These are phyloP conservation scores for Cutaneotrichosporon sp. DNA, from an alignment of 1,284 basidiomycete genomes.

Conservation along the genomic window DNA sequence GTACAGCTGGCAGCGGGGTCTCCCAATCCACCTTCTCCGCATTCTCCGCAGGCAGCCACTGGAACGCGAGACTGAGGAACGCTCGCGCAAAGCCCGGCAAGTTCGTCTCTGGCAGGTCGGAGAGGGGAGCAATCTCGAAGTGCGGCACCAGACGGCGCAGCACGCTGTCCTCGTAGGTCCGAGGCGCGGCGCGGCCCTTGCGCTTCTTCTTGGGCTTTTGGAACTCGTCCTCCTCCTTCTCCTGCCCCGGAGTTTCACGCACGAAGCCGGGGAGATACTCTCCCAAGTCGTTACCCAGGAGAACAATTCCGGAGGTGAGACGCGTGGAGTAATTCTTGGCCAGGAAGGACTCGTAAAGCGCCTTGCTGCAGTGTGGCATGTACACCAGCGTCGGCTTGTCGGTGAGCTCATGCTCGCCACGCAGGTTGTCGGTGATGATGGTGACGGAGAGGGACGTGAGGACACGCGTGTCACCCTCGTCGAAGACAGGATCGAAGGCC, in stretches of 20 bases:
- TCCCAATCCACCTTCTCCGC: slow-evolving; percentile 41
- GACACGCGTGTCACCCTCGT: slow-evolving; percentile 36
- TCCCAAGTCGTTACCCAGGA: slow-evolving; percentile 47
- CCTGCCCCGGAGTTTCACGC: slow-evolving; percentile 5
- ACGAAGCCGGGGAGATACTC: slow-evolving; percentile 43
- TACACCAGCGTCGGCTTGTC: slow-evolving; percentile 38
- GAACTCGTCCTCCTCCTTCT: slow-evolving; percentile 31
- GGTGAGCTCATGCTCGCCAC: slow-evolving; percentile 30
- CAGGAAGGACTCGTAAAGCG: slow-evolving; percentile 45
- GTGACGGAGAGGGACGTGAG: slow-evolving; percentile 28
- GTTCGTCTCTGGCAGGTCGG: slow-evolving; percentile 44
- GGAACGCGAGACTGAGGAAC: slow-evolving; percentile 45
- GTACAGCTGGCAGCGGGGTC: slow-evolving; percentile 37
- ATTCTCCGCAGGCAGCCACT: slow-evolving; percentile 36
- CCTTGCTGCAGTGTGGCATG: slow-evolving; percentile 46
- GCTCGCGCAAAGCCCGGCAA: slow-evolving; percentile 48
- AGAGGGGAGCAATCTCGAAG: slow-evolving; percentile 30
- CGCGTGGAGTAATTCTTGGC: slow-evolving; percentile 32
- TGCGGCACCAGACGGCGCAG: slow-evolving; percentile 45
- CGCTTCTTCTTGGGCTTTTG: slow-evolving; percentile 48
- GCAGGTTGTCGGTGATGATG: slow-evolving; percentile 37
- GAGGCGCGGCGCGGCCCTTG: slow-evolving; percentile 27
- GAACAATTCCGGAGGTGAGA: slow-evolving; percentile 23
- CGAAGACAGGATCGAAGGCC: slow-evolving; percentile 45
- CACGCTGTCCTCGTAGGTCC: slow-evolving; percentile 34